A percentile compares a stretch with the other conserved stretches of the same genome.
Evolutionary conservation across 345 rosid genomes (phyloP).

Genomic region (Gossypium longicalyx): DNA sequence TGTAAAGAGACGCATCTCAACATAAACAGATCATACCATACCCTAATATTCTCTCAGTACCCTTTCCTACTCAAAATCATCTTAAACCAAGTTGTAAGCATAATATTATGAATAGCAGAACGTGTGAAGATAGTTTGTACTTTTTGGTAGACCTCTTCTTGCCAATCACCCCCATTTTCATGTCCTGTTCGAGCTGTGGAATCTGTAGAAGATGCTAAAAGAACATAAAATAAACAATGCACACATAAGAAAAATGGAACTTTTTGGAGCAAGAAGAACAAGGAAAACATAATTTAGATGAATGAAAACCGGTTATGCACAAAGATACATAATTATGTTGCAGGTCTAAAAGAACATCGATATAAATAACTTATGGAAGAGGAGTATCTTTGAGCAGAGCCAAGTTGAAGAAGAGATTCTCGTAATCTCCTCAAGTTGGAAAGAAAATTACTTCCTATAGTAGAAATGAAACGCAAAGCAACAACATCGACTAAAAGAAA

Average conservation of each 20-base stretch:
- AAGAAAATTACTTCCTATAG: not conserved
- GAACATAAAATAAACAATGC: slow-evolving; percentile 16
- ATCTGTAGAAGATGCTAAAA: slow-evolving; percentile 13
- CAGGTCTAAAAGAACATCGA: not conserved
- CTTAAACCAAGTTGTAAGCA: not conserved
- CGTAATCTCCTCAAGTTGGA: not conserved
- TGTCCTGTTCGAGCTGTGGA: slow-evolving; percentile 57
- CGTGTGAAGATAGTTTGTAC: slow-evolving; percentile 29
- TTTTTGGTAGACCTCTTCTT: slow-evolving; percentile 85
- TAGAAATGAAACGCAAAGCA: not conserved
- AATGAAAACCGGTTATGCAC: not conserved
- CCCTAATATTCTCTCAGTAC: not conserved
- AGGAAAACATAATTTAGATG: not conserved
- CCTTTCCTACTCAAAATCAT: too few species aligned
- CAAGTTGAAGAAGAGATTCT: not conserved
- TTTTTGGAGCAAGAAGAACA: not conserved
- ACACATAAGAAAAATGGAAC: not conserved
- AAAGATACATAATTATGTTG: not conserved
- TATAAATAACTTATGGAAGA: not conserved
- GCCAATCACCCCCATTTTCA: slow-evolving; percentile 75
- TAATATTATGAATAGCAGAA: not conserved
- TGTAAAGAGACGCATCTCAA: not conserved
- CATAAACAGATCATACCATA: not conserved
- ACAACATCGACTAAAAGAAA: not conserved
- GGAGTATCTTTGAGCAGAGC: not conserved